Evolutionary conservation across 306 rosid genomes (phyloP).

Genomic region (Purshia tridentata): DNA sequence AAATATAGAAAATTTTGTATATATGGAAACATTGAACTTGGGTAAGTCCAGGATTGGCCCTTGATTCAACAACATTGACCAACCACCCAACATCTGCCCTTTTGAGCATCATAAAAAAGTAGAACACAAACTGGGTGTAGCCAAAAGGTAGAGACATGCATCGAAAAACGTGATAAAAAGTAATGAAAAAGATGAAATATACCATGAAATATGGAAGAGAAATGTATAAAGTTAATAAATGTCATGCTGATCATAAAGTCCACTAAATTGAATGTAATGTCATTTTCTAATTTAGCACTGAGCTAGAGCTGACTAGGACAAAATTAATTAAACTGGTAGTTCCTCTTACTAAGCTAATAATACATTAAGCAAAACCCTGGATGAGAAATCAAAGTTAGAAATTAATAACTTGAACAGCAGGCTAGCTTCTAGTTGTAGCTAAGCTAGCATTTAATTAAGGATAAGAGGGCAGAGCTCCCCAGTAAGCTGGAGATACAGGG

Average conservation of each 20-base stretch:
- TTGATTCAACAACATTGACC: not conserved
- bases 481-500: slow-evolving; percentile 57
- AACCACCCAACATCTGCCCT: not conserved
- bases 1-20: not conserved
- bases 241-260: slow-evolving; percentile 8
- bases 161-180: not conserved
- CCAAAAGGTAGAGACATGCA: slow-evolving; percentile 3
- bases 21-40: not conserved
- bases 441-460: slow-evolving; percentile 22
- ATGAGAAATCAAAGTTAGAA: not conserved
- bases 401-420: not conserved
- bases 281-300: not conserved
- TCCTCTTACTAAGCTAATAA: not conserved
- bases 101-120: slow-evolving; percentile 8
- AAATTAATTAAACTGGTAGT: not conserved
- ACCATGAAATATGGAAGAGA: slow-evolving; percentile 10
- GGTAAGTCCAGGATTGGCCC: not conserved
- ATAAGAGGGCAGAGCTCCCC: slow-evolving; percentile 63
- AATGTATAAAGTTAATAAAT: not conserved
- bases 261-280: not conserved
- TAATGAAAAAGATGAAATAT: not conserved
- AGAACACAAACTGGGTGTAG: not conserved
- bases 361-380: not conserved
- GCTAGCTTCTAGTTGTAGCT: too few relatives aligned
- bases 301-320: not conserved